Conservation (phyloP, 441 rosid species). For the Erysimum cheiri region DNA sequence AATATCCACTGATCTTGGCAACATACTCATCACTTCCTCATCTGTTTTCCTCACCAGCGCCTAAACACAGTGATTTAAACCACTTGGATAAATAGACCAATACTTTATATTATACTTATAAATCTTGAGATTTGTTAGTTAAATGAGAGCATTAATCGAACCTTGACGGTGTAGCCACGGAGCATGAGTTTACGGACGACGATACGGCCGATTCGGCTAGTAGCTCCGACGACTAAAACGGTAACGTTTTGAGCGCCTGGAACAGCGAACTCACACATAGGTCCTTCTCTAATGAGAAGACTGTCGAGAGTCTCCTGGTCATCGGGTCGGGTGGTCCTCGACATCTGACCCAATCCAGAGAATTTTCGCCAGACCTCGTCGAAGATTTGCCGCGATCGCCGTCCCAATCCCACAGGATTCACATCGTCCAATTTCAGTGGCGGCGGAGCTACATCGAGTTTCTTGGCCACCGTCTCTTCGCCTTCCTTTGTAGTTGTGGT, state of each 20-base stretch:
- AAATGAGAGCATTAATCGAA: constrained; percentile 21
- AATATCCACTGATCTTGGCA: constrained; percentile 91
- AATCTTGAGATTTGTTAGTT: not conserved
- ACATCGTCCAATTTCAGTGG: constrained; percentile 76
- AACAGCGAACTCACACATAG: constrained; percentile 91
- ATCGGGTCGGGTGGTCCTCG: constrained; percentile 77
- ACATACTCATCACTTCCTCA: constrained; percentile 69
- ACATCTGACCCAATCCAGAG: constrained; percentile 93
- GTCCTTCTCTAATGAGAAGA: constrained; percentile 78
- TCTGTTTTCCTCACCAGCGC: constrained; percentile 86
- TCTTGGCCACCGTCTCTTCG: constrained; percentile 39
- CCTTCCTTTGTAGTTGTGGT: constrained; percentile 37
- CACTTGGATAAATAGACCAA: not conserved
- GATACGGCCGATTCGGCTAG: constrained; percentile 92
- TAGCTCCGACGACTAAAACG: constrained; percentile 94
- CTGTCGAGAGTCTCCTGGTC: constrained; percentile 72
- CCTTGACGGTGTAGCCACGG: constrained; percentile 92
- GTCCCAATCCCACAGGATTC: constrained; percentile 88
- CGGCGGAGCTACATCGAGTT: constrained; percentile 38
- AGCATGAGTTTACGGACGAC: constrained; percentile 95
- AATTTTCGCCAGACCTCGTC: constrained; percentile 97
- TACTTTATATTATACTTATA: not conserved
- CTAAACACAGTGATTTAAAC: constrained; percentile 37
- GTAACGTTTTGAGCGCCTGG: constrained; percentile 94
- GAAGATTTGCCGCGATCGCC: constrained; percentile 87